Evolutionary conservation across 495 filamentous ascomycete species (phyloP).

Genomic region (Tetracladium setigerum): DNA sequence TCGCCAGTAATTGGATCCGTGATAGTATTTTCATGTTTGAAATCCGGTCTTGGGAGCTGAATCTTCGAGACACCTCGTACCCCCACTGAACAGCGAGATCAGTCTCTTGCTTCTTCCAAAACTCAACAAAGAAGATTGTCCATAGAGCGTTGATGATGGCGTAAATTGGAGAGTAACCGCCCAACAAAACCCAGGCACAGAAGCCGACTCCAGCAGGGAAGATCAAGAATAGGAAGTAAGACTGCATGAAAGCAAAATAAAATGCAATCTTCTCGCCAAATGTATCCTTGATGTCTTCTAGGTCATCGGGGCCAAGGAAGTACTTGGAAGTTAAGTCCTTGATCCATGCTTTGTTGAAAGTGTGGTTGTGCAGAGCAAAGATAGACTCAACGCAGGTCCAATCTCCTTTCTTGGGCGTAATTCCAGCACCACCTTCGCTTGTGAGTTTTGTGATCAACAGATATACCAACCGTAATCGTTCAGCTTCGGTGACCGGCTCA

Average conservation of each 20-base stretch:
- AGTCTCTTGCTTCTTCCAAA: conserved; percentile 91
- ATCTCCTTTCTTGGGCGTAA: conserved; percentile 70
- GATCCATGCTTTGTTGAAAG: conserved; percentile 87
- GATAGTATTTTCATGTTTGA: conserved; percentile 66
- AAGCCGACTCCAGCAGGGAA: conserved; percentile 82
- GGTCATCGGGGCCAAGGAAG: conserved; percentile 65
- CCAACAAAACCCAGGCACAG: conserved; percentile 73
- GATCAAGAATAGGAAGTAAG: conserved; percentile 79
- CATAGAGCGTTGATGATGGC: conserved; percentile 75
- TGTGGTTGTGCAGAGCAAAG: conserved; percentile 82
- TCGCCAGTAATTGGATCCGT: conserved; percentile 84
- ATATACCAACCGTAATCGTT: conserved; percentile 78
- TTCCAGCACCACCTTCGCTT: conserved; percentile 82
- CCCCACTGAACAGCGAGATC: conserved; percentile 91
- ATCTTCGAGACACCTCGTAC: conserved; percentile 82
- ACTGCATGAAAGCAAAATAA: conserved; percentile 94
- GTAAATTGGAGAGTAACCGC: conserved; percentile 78
- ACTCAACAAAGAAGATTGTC: conserved; percentile 89
- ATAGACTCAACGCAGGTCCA: conserved; percentile 82
- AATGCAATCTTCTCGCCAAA: conserved; percentile 94
- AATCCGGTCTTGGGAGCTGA: conserved; percentile 67
- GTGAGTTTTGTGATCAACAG: conserved; percentile 76
- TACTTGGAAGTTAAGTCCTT: conserved; percentile 80
- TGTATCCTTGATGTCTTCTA: conserved; percentile 76
- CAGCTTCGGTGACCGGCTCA: conserved; percentile 76